Base-by-base conservation (phyloP, 2,329 filamentous ascomycete species). In the Epichloe amarillans region DNA sequence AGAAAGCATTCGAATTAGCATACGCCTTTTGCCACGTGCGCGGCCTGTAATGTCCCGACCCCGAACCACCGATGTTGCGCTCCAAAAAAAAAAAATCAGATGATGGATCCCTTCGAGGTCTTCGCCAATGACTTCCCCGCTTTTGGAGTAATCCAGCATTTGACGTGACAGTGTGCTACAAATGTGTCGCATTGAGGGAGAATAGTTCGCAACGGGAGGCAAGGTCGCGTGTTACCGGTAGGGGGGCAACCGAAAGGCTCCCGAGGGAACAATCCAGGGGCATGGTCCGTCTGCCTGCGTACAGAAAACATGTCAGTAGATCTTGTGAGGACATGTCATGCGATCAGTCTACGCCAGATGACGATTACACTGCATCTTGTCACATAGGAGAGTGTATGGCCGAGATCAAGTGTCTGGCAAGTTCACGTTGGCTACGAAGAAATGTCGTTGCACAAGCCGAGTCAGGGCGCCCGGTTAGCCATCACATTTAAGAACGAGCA, bases 311-410 rank as follows among this genome's bases (percentile, higher is more conserved):
- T 21, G 6, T 11, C 23, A 15, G 15, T 35, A 40, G 39, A 47
- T 51, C 44, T 47, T 14, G 45, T 7, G 40, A 21, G 33, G 21
- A 48, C 33, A 44, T 47, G 45, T 44, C 33, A 44, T 47, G 50
- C 50, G 46, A 40, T 26, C 45, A 39, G 19, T n/a, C 42, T 14
- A 21, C 43, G 39, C 6, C n/a, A 33, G 45, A 47, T 47, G 30
- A 36, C n/a, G 21, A 51, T 47, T 39, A 38, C 50, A 48, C 50
- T 38, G 23, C 45, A 41, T 51, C 3, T 21, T 33, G 46, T 33
- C 23, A 26, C 45, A 36, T 36, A 11, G 35, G 7, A 17, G 26
- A 30, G 15, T 35, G 44, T 8, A 45, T 39, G 42, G 33, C 21
- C n/a, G 17, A 26, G 19, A 39, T 45, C 40, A 36, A 35, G 6